These are phyloP conservation scores for Lachnellula willkommii DNA, from an alignment of 2,329 filamentous ascomycete genomes.

Conservation along the genomic window DNA sequence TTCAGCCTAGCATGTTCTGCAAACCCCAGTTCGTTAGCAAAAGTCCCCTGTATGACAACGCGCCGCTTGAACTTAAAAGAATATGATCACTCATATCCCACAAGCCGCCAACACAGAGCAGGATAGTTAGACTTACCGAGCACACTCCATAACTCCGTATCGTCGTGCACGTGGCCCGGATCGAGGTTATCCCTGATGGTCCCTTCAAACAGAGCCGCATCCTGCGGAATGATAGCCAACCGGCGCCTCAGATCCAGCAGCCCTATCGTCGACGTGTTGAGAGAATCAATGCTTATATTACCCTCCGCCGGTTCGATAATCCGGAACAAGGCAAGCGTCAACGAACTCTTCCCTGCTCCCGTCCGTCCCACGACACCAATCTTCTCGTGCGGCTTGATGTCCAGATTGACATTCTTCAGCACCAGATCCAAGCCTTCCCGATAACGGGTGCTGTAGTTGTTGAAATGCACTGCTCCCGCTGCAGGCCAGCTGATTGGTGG, in stretches of 20 bases:
- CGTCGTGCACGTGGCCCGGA: constrained; percentile 89
- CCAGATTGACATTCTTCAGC: constrained; percentile 83
- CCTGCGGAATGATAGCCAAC: constrained; percentile 94
- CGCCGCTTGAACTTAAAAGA: constrained; percentile 17
- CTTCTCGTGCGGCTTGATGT: constrained; percentile 95
- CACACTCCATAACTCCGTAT: constrained; percentile 95
- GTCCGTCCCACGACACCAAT: constrained; percentile 96
- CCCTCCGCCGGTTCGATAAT: constrained; percentile 86
- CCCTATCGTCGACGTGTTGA: constrained; percentile 88
- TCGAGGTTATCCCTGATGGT: constrained; percentile 93
- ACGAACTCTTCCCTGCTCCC: constrained; percentile 89
- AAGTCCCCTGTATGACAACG: constrained; percentile 17
- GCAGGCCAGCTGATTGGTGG: constrained; percentile 89
- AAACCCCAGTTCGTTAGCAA: constrained; percentile 36
- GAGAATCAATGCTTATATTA: constrained; percentile 78
- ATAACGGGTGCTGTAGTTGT: constrained; percentile 92
- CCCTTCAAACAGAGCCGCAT: constrained; percentile 92
- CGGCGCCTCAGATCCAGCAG: constrained; percentile 82
- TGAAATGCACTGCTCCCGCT: constrained; percentile 81
- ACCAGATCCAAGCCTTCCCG: constrained; percentile 85
- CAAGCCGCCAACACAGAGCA: constrained; percentile 11
- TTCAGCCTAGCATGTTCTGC: constrained; percentile 88
- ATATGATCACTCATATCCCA: constrained; percentile 26
- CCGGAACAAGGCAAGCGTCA: constrained; percentile 89
- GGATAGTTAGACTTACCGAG: constrained; percentile 58